A percentile compares a stretch with the other conserved stretches of the same genome.
Conservation (phyloP, 2,329 filamentous ascomycete species). For the Cordyceps javanica region DNA sequence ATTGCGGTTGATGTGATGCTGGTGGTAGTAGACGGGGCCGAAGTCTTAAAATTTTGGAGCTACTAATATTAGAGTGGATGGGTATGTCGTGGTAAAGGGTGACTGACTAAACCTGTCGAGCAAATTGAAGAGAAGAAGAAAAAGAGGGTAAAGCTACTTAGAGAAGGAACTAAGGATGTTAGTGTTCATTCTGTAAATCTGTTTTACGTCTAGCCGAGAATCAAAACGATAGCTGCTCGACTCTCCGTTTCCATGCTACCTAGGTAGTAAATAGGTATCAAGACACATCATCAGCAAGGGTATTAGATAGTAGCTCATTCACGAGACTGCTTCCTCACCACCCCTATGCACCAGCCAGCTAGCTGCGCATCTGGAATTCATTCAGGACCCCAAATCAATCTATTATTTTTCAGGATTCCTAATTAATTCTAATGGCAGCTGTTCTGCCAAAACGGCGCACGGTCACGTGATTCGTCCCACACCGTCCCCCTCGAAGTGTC, state of each 20-base stretch:
- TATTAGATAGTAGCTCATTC: neutral
- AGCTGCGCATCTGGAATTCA: too few species aligned
- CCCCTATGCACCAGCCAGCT: too few species aligned
- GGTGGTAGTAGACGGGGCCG: conserved; percentile 8
- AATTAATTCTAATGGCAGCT: neutral
- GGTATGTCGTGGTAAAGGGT: neutral
- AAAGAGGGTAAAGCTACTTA: too few species aligned
- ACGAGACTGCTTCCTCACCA: neutral
- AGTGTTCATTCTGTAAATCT: too few species aligned
- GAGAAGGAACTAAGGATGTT: too few species aligned
- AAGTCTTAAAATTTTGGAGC: conserved; percentile 13
- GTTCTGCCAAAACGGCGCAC: neutral
- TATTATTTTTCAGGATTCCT: neutral
- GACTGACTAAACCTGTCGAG: neutral
- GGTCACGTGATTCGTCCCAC: conserved; percentile 29
- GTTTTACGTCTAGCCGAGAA: too few species aligned
- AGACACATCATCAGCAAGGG: neutral
- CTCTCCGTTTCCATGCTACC: too few species aligned
- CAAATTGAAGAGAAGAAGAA: neutral
- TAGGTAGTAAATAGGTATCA: too few species aligned
- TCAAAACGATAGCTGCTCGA: too few species aligned
- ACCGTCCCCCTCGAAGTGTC: conserved; percentile 29
- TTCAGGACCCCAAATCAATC: neutral
- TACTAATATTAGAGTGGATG: neutral
- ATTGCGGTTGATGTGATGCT: conserved; percentile 15